Base-by-base conservation (phyloP, 202 grass and related monocot species). In the Setaria viridis region DNA sequence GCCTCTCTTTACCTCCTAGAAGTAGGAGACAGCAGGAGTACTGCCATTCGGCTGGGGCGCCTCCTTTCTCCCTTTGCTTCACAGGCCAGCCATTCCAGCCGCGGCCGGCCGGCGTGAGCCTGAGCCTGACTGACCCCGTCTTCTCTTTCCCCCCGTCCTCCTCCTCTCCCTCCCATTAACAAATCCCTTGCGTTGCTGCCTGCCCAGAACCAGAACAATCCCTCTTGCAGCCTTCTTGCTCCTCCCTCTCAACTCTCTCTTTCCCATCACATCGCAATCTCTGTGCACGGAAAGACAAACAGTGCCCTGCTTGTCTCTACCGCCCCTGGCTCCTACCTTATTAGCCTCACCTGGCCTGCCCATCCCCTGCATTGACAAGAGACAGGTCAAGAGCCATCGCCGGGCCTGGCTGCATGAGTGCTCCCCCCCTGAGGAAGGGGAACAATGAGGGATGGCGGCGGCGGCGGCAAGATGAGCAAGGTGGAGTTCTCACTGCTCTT, bases 381-480 rank as follows among this genome's bases (percentile, higher is more conserved):
- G n/a, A 47, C 32, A 72, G 57, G 51, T 45, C 62, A 53, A 54
- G 67, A 55, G 65, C 70, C 76, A 78, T 67, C 82, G n/a, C 64
- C 79, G 54, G 83, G 70, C 45, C 84, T 85, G 66, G 48, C 75
- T 87, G 87, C 80, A 94, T 97, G 94, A 85, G 83, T 62, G 82
- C 51, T 45, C 11, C 14, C 37, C 10, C 48, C 32, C 48, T 86
- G 47, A 74, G 87, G 77, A 93, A 91, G 71, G 68, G 95, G 88
- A 91, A 93, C 92, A 85, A 98, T 98, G 95, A 90, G 89, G 88
- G 95, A 95, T 98, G 95, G 87, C 54, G 79, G 80, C 37, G 39
- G 46, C 62, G 20, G n/a, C 58, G 72, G 78, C 86, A 94, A 90
- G 82, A 98, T 90, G 89, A 93, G 91, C 92, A 98, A 93, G 95